These are phyloP conservation scores for Ophiostoma pallidulum DNA, from an alignment of 2,329 filamentous ascomycete species.

Conservation along the genomic window DNA sequence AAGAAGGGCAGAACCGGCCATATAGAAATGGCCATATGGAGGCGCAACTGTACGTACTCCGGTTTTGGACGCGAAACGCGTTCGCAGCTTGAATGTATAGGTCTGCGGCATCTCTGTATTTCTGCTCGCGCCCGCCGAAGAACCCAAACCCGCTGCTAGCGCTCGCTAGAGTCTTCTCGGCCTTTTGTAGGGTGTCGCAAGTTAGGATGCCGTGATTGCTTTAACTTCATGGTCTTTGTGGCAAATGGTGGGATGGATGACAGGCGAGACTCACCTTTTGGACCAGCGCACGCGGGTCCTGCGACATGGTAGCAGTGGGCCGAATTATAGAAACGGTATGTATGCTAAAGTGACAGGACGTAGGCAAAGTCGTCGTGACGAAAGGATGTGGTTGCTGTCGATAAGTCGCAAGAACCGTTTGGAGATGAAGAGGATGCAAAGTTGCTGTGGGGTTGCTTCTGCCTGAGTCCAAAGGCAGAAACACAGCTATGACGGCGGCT, in stretches of 20 bases:
- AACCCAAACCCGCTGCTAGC: conserved; percentile 78
- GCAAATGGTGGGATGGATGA: conserved; percentile 9
- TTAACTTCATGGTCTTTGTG: background rate
- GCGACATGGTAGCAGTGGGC: conserved; percentile 12
- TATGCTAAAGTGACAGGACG: background rate
- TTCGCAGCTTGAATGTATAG: conserved; percentile 83
- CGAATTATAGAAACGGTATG: background rate
- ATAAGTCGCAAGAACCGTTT: too few relatives aligned
- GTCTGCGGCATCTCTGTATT: conserved; percentile 82
- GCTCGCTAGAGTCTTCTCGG: conserved; percentile 69
- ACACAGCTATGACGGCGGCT: too few relatives aligned
- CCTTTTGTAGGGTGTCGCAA: conserved; percentile 41
- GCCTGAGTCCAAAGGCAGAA: too few relatives aligned
- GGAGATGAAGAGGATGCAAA: too few relatives aligned
- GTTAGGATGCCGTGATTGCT: too few relatives aligned
- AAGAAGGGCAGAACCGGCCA: too few relatives aligned
- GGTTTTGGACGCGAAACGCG: conserved; percentile 79
- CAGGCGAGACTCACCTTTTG: conserved; percentile 52
- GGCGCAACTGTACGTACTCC: conserved; percentile 46
- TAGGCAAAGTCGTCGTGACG: background rate
- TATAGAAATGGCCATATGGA: background rate
- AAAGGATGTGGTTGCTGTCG: background rate
- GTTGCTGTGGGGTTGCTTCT: too few relatives aligned
- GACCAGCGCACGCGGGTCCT: conserved; percentile 68
- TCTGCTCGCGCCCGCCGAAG: conserved; percentile 79